Base-by-base conservation (phyloP, 2,329 filamentous ascomycete genomes). In the Diplodia sapinea region DNA sequence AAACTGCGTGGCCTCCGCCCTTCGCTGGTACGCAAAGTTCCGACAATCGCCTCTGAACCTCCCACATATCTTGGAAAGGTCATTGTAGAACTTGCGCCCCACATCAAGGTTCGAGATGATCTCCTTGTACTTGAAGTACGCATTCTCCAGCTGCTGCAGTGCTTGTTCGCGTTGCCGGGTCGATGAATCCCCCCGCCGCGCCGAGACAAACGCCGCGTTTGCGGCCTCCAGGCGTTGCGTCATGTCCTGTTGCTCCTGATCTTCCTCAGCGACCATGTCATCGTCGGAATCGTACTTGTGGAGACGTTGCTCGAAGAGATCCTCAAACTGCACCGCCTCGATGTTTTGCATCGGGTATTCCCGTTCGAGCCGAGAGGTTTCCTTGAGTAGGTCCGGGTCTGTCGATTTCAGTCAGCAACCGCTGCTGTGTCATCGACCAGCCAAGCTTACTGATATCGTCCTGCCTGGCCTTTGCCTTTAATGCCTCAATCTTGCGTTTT, bases 41-140 rank as follows among this genome's bases (percentile, higher is more conserved):
- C 87, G 87, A 68, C 89, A 89, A 43, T 92, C 91, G 72, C 97
- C 94, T 20, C 93, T 85, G 77, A 97, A 98, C 11, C 89, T 85
- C 47, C 88, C 90, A 0, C 97, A 91, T 70, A 98, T 93, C 79
- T 91, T 92, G 56, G 91, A 92, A 4, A 99, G 85, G 75, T 98
- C 94, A 72, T 99, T 99, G 82, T 98, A 99, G 77, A 99, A 99
- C 77, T 95, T 97, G 65, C 94, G 85, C 0, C 93, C 95, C 0
- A 91, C 92, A 71, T 98, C 94, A 2, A 97, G 85, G 75, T 98
- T 97, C 71, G 88, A 92, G 68, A 97, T 88, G 67, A 98, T 92
- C 77, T 99, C 94, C 80, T 97, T 97, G 82, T 98, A 98, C 80
- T 94, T 96, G 79, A 93, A 89, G 77, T 96, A 98, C 0, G 93